These are phyloP conservation scores for Neostapfia colusana DNA, from an alignment of 176 grass and related monocot species.

Conservation along the genomic window DNA sequence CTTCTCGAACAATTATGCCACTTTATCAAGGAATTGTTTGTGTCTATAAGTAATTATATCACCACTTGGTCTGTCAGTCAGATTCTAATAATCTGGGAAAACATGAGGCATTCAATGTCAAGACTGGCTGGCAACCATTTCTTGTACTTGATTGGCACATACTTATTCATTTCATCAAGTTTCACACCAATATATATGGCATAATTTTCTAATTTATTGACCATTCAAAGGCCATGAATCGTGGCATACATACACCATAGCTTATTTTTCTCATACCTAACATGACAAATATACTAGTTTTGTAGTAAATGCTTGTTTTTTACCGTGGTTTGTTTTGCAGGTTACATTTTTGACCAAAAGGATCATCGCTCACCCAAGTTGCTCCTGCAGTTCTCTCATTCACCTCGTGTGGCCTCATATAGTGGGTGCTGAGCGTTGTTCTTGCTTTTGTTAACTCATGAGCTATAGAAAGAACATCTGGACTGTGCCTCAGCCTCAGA, in stretches of 20 bases:
- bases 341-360: conserved; percentile 72
- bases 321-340: conserved; percentile 52
- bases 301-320: neutral
- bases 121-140: neutral
- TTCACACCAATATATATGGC: neutral
- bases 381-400: conserved; percentile 63
- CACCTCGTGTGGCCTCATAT: conserved; percentile 46
- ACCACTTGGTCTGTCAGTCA: neutral
- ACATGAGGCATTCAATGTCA: neutral
- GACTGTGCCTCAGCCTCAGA: neutral
- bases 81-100: neutral
- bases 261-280: neutral
- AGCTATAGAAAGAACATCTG: neutral
- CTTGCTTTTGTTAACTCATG: neutral
- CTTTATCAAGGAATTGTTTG: neutral
- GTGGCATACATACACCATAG: neutral
- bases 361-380: conserved; percentile 62
- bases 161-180: neutral
- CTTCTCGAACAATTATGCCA: neutral
- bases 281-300: neutral
- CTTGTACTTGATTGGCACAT: neutral
- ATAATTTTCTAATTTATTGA: neutral
- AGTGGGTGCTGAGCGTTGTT: conserved; percentile 49
- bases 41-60: neutral
- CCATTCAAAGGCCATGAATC: neutral